Evolutionary conservation across 345 rosid genomes (phyloP), one percentile per base, ranked within the genome.

Genomic region (Turritis glabra): DNA sequence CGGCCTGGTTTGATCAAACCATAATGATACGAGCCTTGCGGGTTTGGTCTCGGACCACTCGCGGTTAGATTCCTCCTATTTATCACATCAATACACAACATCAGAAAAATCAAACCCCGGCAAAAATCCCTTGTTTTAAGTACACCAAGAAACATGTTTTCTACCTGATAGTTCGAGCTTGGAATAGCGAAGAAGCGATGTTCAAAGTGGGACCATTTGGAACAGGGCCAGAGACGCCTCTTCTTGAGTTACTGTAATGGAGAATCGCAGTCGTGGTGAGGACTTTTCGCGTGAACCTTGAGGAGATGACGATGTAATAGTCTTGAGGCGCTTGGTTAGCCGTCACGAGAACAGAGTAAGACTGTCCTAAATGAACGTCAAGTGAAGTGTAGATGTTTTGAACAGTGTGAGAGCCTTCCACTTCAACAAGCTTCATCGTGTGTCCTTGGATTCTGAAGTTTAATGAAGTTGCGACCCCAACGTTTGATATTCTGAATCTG

Each of bases 21-120:
- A 51, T 95, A 95, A 70, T 95, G 97, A 83, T 92, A 95, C 1
- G 98, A 94, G 9, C 98, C 98, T 82, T 94, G 98, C 2, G 98
- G 98, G 79, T 95, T 95, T 3, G 99, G 97, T 46, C 99, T 85
- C 1, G 97, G 97, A 25, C 92, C 99, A 69, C 97, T 95, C 11
- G 99, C 97, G 0, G 99, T 90, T 52, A 95, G 84, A 67, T 95
- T 95, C 84, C 96, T 81, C 81, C 98, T 90, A 77, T 65, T n/a
- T 11, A 65, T 10, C 37, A 30, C 41, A 77, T 7, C 63, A 77
- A 22, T 6, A 64, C 63, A 48, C 17, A 55, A 6, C 50, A 65
- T 57, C 5, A 64, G 44, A 48, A 64, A 35, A 52, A 15, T 1
- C 1, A 14, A 32, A 12, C 3, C 44, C 4, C 11, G 0, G 3